A percentile compares a stretch with the other conserved stretches of the same genome.
Evolutionary conservation across 202 grass and related monocot species (phyloP).

Genomic region (Setaria italica): DNA sequence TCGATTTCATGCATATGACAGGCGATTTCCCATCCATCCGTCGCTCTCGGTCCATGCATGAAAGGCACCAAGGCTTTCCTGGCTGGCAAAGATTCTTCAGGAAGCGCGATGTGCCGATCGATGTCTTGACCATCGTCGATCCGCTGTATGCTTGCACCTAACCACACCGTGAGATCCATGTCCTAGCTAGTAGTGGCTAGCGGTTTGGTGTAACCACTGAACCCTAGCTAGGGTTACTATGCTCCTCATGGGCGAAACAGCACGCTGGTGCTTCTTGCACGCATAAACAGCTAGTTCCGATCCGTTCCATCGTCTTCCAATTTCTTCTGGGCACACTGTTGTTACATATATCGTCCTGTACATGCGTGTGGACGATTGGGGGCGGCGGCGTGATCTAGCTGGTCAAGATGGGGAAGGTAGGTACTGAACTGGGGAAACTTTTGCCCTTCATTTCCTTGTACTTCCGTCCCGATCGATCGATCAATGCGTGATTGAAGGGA

Average conservation of each 20-base stretch:
- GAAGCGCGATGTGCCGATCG: neutral
- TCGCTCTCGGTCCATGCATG: constrained; percentile 1
- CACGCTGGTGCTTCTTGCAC: neutral
- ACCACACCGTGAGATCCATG: constrained; percentile 35
- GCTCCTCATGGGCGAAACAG: constrained; percentile 49
- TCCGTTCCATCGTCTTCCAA: neutral
- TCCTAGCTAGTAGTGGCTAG: neutral
- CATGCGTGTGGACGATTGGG: constrained; percentile 9
- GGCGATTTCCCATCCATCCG: constrained; percentile 9
- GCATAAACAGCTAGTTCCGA: neutral
- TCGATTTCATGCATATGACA: constrained; percentile 17
- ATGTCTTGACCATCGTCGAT: constrained; percentile 9
- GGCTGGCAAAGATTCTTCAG: constrained; percentile 42
- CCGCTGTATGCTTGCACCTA: neutral
- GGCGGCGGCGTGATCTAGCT: constrained; percentile 1
- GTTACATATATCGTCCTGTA: neutral
- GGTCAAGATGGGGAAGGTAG: neutral
- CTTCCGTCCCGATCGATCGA: neutral
- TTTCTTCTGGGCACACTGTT: neutral
- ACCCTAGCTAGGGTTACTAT: constrained; percentile 38
- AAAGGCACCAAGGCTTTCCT: constrained; percentile 33
- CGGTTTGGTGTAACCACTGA: constrained; percentile 52
- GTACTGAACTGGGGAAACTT: constrained; percentile 9
- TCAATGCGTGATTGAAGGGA: neutral
- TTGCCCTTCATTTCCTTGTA: constrained; percentile 18